Evolutionary conservation across 2,329 filamentous ascomycete genomes (phyloP), one percentile per base, ranked within the genome.

Genomic region (Talaromyces albobiverticillius): DNA sequence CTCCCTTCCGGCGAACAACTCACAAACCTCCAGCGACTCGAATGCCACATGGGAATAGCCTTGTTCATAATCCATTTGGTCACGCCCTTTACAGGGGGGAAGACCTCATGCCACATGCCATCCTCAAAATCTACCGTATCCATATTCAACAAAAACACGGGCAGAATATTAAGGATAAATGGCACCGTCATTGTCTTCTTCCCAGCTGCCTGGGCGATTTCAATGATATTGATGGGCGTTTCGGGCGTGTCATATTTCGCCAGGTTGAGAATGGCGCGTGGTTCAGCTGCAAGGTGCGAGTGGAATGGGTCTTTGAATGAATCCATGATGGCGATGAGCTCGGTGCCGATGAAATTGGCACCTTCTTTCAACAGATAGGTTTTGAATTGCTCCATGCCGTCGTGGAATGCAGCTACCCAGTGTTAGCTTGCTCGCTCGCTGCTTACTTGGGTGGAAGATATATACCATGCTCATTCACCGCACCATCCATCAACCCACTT

Each of bases 251-350:
- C 18, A n/a, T 49, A 40, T 38, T 49, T 34, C 14, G 18, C 16
- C 9, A 36, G 46, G 4, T 49, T 7, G 3, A 49, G 14, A 38
- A 26, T 36, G 10, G 41, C 22, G 25, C 41, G 41, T 14, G 41
- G 41, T 22, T 43, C 41, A 18, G 41, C 23, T 11, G 23, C 25
- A 20, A 43, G 41, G 18, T 43, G 41, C 41, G 41, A 43, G 41
- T 43, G 25, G 41, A 43, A 43, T 43, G 41, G 41, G 41, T 43
- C 25, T 43, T 43, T 43, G 41, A 43, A 43, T 43, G 41, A 43
- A 43, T 43, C 41, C 41, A 43, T 25, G 41, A 43, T 43, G 18
- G 41, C 20, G 41, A 43, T n/a, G 22, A 43, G 20, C 20, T 43
- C 41, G 41, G 20, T 29, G 20, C 20, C 41, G 8, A 10, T 3